Conservation (phyloP, 306 rosid species). For the Ceratonia siliqua region DNA sequence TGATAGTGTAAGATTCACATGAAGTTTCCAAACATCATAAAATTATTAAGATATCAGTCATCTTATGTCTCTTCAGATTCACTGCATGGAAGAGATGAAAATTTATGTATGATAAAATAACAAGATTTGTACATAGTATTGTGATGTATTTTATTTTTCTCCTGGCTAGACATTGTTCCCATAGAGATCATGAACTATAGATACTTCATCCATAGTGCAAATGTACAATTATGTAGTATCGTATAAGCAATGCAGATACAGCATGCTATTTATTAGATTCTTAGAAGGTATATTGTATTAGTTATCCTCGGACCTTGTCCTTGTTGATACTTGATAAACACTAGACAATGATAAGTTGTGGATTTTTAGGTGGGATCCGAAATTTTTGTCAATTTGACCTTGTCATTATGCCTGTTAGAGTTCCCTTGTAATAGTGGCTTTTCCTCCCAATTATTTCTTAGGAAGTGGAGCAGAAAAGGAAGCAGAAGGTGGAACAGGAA, state of each 20-base stretch:
- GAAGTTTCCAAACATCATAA: neutral
- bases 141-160: conserved; percentile 11
- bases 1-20: conserved; percentile 1
- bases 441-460: conserved; percentile 34
- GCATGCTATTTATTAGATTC: neutral
- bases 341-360: neutral
- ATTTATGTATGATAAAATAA: neutral
- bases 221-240: conserved; percentile 2
- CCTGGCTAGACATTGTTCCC: neutral
- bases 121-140: neutral
- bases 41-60: neutral
- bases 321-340: neutral
- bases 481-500: conserved; percentile 63
- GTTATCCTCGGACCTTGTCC: neutral
- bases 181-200: conserved; percentile 3
- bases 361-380: neutral
- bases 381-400: conserved; percentile 1
- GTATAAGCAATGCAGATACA: neutral
- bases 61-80: conserved; percentile 8
- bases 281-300: neutral
- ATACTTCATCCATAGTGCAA: neutral
- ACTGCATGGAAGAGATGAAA: neutral
- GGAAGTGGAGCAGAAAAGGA: conserved; percentile 77
- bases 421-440: conserved; percentile 29
- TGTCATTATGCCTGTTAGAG: conserved; percentile 5